These are phyloP conservation scores for Knoxdaviesia proteae DNA, from an alignment of 2,329 filamentous ascomycete species.

Conservation along the genomic window DNA sequence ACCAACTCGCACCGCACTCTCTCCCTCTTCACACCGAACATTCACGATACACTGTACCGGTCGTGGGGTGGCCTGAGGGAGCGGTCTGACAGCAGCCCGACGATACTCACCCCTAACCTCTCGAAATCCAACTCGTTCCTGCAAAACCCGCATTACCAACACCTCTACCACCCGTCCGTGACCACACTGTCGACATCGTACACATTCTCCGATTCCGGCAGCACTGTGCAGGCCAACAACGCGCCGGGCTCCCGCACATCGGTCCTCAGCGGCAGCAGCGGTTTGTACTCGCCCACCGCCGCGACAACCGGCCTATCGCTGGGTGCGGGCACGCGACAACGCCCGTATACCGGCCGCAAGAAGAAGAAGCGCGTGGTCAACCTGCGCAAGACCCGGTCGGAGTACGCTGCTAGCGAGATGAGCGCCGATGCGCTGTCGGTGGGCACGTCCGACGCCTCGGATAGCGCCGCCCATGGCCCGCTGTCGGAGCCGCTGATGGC, in stretches of 20 bases:
- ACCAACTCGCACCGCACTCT: constrained; percentile 78
- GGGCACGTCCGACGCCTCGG: constrained; percentile 25
- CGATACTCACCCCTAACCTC: constrained; percentile 24
- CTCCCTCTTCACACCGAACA: constrained; percentile 79
- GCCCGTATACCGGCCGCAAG: constrained; percentile 45
- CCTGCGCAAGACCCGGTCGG: constrained; percentile 41
- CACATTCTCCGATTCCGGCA: constrained; percentile 53
- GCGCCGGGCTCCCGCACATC: constrained; percentile 42
- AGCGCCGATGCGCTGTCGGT: constrained; percentile 26
- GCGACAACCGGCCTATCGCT: constrained; percentile 41
- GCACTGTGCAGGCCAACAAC: constrained; percentile 37
- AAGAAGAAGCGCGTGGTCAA: constrained; percentile 75
- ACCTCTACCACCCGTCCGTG: neutral
- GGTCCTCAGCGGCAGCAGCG: constrained; percentile 37
- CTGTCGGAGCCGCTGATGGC: constrained; percentile 39
- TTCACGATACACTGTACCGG: constrained; percentile 73
- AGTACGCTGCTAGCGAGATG: constrained; percentile 21
- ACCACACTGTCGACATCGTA: constrained; percentile 30
- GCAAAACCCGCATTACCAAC: too few species aligned
- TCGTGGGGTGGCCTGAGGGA: constrained; percentile 75
- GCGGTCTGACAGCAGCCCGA: constrained; percentile 32
- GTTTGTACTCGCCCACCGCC: constrained; percentile 2
- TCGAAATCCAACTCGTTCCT: constrained; percentile 41
- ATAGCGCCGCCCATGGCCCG: constrained; percentile 17
- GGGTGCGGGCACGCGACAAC: constrained; percentile 34